These are phyloP conservation scores for Bruguiera hainesii DNA, from an alignment of 441 rosid species.

Conservation along the genomic window DNA sequence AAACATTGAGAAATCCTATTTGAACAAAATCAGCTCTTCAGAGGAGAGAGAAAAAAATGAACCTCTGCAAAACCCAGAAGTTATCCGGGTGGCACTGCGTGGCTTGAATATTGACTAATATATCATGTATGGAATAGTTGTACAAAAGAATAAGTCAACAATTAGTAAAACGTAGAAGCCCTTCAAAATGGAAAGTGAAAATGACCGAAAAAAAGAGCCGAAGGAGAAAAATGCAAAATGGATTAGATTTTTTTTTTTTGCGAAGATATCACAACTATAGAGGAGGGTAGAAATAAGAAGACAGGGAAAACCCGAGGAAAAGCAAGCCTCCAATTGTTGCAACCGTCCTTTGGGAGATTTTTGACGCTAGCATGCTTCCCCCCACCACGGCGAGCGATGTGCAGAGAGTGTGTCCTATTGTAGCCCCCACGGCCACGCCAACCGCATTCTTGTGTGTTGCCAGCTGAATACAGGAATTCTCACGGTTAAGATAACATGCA, in stretches of 20 bases:
- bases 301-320: conserved; percentile 84
- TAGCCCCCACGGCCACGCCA: conserved; percentile 96
- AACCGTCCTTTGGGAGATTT: conserved; percentile 91
- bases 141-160: conserved; percentile 25
- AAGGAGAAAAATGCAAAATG: neutral
- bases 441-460: conserved; percentile 95
- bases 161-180: neutral
- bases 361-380: conserved; percentile 96
- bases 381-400: conserved; percentile 96
- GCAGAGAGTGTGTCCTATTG: conserved; percentile 70
- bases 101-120: no score
- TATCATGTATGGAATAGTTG: conserved; percentile 9
- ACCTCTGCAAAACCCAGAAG: no score
- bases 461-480: conserved; percentile 45
- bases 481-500: neutral
- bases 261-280: conserved; percentile 31
- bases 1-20: no score
- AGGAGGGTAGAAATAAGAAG: conserved; percentile 96
- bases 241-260: conserved; percentile 7
- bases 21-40: no score
- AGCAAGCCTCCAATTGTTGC: conserved; percentile 91
- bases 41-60: no score
- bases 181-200: neutral
- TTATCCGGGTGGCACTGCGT: no score
- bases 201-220: conserved; percentile 40